phyloP scores from a whole-genome alignment of 129 eudicot genomes.

The Calendula officinalis region DNA sequence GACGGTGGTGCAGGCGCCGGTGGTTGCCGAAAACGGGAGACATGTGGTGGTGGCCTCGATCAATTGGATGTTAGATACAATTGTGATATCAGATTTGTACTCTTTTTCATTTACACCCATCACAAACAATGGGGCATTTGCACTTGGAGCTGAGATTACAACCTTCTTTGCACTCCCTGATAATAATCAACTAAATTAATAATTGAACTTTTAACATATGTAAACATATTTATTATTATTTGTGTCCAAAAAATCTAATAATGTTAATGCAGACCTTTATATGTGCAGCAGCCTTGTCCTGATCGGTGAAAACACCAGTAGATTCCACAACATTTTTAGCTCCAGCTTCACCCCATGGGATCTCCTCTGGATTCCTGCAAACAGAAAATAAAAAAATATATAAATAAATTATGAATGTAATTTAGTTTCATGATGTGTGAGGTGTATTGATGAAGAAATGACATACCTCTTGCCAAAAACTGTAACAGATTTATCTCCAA shows the following conservation, averaged over 20 bases:
- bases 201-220: no score
- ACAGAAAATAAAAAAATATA: background rate
- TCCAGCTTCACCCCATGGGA: slow-evolving; percentile 41
- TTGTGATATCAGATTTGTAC: no score
- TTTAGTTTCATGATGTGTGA: no score
- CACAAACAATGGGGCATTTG: slow-evolving; percentile 72
- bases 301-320: slow-evolving; percentile 41
- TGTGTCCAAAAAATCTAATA: background rate
- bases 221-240: background rate
- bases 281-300: slow-evolving; percentile 34
- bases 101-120: slow-evolving; percentile 77
- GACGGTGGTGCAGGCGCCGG: no score
- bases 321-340: slow-evolving; percentile 37
- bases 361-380: slow-evolving; percentile 24
- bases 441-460: no score
- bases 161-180: slow-evolving; percentile 86
- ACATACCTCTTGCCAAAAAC: no score
- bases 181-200: slow-evolving; percentile 8
- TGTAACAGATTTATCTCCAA: no score
- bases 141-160: slow-evolving; percentile 72
- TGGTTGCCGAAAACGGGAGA: no score
- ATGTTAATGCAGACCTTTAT: background rate
- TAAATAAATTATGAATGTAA: no score
- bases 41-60: no score
- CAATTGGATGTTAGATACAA: no score